A percentile compares a stretch with the other conserved stretches of the same genome.
Evolutionary conservation across 108 stramenopile genomes (phyloP).

Genomic region (Bacterosira constricta): DNA sequence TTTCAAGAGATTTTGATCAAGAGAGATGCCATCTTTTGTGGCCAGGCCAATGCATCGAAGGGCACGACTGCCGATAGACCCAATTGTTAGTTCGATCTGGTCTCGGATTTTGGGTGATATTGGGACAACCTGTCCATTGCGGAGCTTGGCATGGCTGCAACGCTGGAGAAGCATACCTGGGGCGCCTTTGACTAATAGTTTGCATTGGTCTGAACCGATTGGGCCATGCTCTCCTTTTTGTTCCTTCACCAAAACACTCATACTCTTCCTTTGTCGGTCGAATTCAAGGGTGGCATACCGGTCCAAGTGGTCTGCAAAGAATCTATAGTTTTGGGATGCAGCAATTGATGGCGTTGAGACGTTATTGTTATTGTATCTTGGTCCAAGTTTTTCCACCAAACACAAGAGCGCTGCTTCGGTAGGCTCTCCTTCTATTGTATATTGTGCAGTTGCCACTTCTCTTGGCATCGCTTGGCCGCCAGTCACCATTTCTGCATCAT

Average conservation of each 20-base stretch:
- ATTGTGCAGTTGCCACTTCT: conserved; percentile 6
- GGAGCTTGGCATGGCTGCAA: conserved; percentile 79
- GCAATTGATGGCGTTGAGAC: conserved; percentile 48
- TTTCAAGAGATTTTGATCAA: conserved; percentile 48
- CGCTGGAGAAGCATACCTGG: conserved; percentile 89
- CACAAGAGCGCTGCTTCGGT: conserved; percentile 94
- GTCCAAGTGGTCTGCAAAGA: conserved; percentile 18
- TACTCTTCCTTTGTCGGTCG: conserved; percentile 78
- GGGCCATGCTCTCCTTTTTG: too few relatives aligned
- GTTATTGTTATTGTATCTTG: conserved; percentile 6
- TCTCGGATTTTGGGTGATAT: conserved; percentile 58
- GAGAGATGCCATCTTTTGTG: conserved; percentile 62
- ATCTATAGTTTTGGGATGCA: conserved; percentile 62
- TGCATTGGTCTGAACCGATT: too few relatives aligned
- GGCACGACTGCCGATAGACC: conserved; percentile 80
- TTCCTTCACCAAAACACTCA: conserved; percentile 75
- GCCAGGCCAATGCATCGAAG: conserved; percentile 94
- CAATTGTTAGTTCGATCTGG: conserved; percentile 61
- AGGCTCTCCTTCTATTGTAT: conserved; percentile 84
- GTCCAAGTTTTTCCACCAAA: conserved; percentile 88
- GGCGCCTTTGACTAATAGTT: conserved; percentile 96
- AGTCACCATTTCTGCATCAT: conserved; percentile 8
- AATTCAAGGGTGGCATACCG: conserved; percentile 95
- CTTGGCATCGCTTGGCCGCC: too few relatives aligned
- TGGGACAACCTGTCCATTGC: conserved; percentile 76